Conservation (phyloP, 2,329 filamentous ascomycete species). For the Microsporum ferrugineum region DNA sequence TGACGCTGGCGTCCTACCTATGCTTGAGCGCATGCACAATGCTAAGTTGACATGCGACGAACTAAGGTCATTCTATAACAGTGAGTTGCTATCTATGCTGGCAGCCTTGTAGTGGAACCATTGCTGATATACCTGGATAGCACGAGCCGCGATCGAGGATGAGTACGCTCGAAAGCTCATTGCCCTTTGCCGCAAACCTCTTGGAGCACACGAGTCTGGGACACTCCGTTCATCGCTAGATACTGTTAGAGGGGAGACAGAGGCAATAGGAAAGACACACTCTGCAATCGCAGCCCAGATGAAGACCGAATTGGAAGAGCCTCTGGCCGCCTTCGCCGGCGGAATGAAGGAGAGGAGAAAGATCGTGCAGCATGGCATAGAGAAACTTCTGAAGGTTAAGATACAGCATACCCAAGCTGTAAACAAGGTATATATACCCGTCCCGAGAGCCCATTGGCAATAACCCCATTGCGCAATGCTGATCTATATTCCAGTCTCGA, state of each 20-base stretch:
- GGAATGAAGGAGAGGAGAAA: slow-evolving; percentile 95
- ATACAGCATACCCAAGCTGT: slow-evolving; percentile 80
- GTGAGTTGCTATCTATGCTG: slow-evolving; percentile 37
- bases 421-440: slow-evolving; percentile 59
- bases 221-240: slow-evolving; percentile 76
- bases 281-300: slow-evolving; percentile 83
- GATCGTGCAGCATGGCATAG: slow-evolving; percentile 86
- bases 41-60: slow-evolving; percentile 94
- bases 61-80: slow-evolving; percentile 76
- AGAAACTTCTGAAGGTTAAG: slow-evolving; percentile 88
- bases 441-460: not conserved
- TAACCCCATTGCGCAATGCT: slow-evolving; percentile 6
- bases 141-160: slow-evolving; percentile 86
- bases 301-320: slow-evolving; percentile 92
- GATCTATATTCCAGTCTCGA: slow-evolving; percentile 48
- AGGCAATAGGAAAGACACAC: slow-evolving; percentile 88
- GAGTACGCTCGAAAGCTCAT: slow-evolving; percentile 88
- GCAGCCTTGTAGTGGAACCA: not conserved
- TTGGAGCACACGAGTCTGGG: slow-evolving; percentile 79
- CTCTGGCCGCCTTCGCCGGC: slow-evolving; percentile 77
- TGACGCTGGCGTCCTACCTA: slow-evolving; percentile 83
- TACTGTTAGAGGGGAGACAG: slow-evolving; percentile 75
- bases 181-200: slow-evolving; percentile 71
- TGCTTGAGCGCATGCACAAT: slow-evolving; percentile 87
- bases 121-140: slow-evolving; percentile 34